Conservation (phyloP, 2,329 filamentous ascomycete species). For the Plenodomus tracheiphilus region DNA sequence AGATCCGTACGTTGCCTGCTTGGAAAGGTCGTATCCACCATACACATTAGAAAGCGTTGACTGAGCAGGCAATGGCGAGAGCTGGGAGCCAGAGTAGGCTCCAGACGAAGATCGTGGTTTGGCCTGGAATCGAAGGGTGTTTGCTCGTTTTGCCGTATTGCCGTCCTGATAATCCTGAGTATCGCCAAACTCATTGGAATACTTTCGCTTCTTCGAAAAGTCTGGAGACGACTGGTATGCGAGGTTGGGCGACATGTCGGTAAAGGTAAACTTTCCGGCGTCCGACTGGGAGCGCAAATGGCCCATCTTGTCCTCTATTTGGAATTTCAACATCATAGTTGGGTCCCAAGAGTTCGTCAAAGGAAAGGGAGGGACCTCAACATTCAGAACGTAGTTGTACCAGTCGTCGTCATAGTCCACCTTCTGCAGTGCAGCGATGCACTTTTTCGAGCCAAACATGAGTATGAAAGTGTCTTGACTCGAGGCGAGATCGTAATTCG, state of each 20-base stretch:
- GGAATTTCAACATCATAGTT: slow-evolving; percentile 61
- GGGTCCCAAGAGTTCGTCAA: slow-evolving; percentile 59
- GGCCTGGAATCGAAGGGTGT: slow-evolving; percentile 41
- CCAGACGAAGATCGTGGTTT: slow-evolving; percentile 37
- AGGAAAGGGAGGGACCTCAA: slow-evolving; percentile 70
- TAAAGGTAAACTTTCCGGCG: slow-evolving; percentile 66
- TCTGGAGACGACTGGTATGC: slow-evolving; percentile 36
- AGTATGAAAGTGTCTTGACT: slow-evolving; percentile 62
- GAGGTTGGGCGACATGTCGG: slow-evolving; percentile 48
- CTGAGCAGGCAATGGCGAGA: slow-evolving; percentile 45
- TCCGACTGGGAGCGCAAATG: slow-evolving; percentile 55
- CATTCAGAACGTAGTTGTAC: slow-evolving; percentile 72
- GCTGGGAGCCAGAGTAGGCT: slow-evolving; percentile 38
- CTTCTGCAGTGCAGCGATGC: slow-evolving; percentile 67
- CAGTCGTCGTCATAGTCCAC: slow-evolving; percentile 59
- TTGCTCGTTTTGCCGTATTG: slow-evolving; percentile 42
- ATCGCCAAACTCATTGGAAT: slow-evolving; percentile 34
- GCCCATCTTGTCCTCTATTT: slow-evolving; percentile 62
- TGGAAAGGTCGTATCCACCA: slow-evolving; percentile 45
- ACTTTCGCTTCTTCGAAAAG: slow-evolving; percentile 37
- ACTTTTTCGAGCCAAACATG: slow-evolving; percentile 78
- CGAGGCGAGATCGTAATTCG: slow-evolving; percentile 72
- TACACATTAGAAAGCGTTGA: slow-evolving; percentile 41
- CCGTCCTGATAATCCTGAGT: slow-evolving; percentile 30
- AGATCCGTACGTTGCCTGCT: slow-evolving; percentile 33